Base-by-base conservation (phyloP, 1,284 basidiomycete genomes). In the Laetiporus sulphureus region DNA sequence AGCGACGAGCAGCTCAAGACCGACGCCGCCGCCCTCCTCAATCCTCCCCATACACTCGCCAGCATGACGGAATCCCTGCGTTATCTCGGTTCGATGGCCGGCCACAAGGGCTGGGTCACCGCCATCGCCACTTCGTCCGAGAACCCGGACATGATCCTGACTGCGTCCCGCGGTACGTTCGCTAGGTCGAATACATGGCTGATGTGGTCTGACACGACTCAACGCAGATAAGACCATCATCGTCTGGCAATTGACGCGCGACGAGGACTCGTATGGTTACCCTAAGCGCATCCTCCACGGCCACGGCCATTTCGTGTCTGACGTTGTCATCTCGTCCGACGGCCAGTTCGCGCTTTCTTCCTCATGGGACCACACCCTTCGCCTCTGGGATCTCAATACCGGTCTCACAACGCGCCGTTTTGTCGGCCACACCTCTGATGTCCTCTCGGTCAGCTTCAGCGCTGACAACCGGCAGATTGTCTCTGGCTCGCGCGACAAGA, bases 271-370 rank as follows among this genome's bases (percentile, higher is more conserved):
- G 42, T 94, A 92, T 65, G 93, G 93, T 44, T 94, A 85, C 75
- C 92, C 94, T 53, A 99, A 98, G 77, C 86, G 88, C 62, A 91
- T 98, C 64, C 85, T 99, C 53, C 88, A 92, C 68, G 96, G 96
- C 54, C 96, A 99, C 80, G 98, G 98, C 76, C 94, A 98, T 79
- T 99, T 99, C 64, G 96, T 99, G 52, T 99, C 96, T 41, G 96
- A 99, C 69, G 91, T 99, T 57, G 94, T 96, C 61, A 91, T 96
- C 67, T 95, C 92, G 49, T 97, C 93, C 52, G 95, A 99, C 68
- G 95, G 95, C 63, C 95, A 99, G 74, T 99, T 99, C 67, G 96
- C 96, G 42, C 88, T 99, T 50, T 99, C 96, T 49, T 89, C 96
- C 38, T 99, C 95, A 40, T 99, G 96, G 96, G 96, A 99, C 75